Conservation (phyloP, 306 rosid species). For the Lagenaria siceraria region DNA sequence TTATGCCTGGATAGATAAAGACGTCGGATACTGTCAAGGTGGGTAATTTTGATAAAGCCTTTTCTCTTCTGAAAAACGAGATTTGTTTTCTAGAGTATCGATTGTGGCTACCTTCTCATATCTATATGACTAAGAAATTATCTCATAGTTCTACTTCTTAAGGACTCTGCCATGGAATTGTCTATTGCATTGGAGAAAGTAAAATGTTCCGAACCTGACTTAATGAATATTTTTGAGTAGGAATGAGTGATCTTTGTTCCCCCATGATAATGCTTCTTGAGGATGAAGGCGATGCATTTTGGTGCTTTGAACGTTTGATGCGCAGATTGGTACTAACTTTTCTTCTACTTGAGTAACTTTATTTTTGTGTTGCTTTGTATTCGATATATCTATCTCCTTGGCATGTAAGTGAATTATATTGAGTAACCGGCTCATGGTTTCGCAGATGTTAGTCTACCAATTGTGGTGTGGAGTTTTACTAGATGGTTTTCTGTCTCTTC, state of each 20-base stretch:
- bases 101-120: neutral
- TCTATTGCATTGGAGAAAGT: conserved; percentile 8
- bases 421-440: neutral
- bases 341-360: neutral
- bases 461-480: neutral
- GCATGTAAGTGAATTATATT: neutral
- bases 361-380: neutral
- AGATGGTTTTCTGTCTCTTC: neutral
- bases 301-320: conserved; percentile 99
- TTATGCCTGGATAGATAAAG: conserved; percentile 92
- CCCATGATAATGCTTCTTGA: conserved; percentile 95
- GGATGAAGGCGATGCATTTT: conserved; percentile 96
- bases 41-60: conserved; percentile 10
- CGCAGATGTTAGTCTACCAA: neutral
- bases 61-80: neutral
- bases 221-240: conserved; percentile 35
- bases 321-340: conserved; percentile 71
- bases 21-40: conserved; percentile 98
- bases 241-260: conserved; percentile 99
- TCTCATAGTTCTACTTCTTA: neutral
- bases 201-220: conserved; percentile 17
- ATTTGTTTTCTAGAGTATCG: neutral
- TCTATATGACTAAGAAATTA: neutral
- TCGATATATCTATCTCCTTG: neutral
- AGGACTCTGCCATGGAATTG: neutral